phyloP scores from a whole-genome alignment of 2,329 filamentous ascomycete genomes.

The Periglandula ipomoeae region DNA sequence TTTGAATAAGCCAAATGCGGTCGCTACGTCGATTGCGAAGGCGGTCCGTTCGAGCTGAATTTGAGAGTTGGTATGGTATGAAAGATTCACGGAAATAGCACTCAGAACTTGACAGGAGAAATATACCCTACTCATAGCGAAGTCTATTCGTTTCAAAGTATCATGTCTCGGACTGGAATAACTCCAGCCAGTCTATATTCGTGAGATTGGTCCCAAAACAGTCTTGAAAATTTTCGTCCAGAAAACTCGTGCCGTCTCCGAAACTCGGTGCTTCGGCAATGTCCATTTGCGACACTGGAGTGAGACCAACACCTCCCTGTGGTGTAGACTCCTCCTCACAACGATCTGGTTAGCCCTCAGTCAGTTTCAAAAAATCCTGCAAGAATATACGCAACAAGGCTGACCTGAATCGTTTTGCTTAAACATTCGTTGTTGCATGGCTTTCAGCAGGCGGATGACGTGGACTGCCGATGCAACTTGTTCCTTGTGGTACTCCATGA shows the following conservation, averaged over 20 bases:
- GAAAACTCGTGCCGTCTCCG: not conserved
- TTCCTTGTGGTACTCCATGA: not conserved
- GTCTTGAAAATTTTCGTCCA: not conserved
- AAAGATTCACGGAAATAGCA: too few species aligned
- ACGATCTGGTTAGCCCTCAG: not conserved
- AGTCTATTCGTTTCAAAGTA: not conserved
- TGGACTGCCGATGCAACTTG: slow-evolving; percentile 1
- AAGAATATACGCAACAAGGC: too few species aligned
- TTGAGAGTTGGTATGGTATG: too few species aligned
- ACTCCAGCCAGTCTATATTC: slow-evolving; percentile 2
- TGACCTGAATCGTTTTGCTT: not conserved
- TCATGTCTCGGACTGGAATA: not conserved
- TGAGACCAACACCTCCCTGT: not conserved
- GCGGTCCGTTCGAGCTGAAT: not conserved
- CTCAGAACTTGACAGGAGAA: not conserved
- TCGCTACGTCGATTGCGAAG: not conserved
- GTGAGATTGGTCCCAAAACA: slow-evolving; percentile 1
- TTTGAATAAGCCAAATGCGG: not conserved
- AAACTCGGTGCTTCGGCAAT: not conserved
- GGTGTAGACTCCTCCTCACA: not conserved
- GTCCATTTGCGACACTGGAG: not conserved
- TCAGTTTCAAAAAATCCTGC: too few species aligned
- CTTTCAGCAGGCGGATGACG: not conserved
- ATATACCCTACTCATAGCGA: not conserved
- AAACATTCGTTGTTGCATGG: slow-evolving; percentile 3